A percentile compares a stretch with the other conserved stretches of the same genome.
Evolutionary conservation across 1,139 yeast species (phyloP).

Genomic region (Magnusiomyces ingens): DNA sequence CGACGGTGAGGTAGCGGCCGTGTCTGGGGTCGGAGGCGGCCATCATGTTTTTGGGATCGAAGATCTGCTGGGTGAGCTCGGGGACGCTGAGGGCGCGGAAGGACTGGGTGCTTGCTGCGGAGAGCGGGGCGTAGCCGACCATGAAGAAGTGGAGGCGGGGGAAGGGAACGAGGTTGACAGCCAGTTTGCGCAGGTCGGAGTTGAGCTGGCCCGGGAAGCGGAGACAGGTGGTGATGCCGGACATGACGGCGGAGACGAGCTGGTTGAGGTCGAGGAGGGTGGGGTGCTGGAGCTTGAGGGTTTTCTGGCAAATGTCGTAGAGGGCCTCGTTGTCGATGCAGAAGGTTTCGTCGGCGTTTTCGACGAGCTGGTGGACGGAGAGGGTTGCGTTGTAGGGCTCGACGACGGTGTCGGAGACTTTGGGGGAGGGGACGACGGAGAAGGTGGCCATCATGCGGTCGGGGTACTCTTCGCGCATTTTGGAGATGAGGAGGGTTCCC

Average conservation of each 20-base stretch:
- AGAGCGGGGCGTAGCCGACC: conserved; percentile 91
- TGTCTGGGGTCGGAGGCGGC: conserved; percentile 88
- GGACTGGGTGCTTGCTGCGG: conserved; percentile 63
- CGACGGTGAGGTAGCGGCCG: conserved; percentile 90
- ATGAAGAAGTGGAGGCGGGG: conserved; percentile 92
- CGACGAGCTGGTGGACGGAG: conserved; percentile 88
- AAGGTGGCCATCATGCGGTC: conserved; percentile 96
- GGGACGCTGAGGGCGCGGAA: conserved; percentile 83
- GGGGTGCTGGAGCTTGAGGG: conserved; percentile 75
- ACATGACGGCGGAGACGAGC: conserved; percentile 84
- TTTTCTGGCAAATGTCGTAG: conserved; percentile 79
- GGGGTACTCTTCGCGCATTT: conserved; percentile 81
- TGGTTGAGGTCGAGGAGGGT: conserved; percentile 69
- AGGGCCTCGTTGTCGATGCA: conserved; percentile 92
- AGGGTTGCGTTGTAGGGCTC: conserved; percentile 92
- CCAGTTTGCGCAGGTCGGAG: conserved; percentile 84
- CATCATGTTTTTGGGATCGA: conserved; percentile 90
- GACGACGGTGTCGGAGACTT: conserved; percentile 85
- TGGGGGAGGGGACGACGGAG: conserved; percentile 87
- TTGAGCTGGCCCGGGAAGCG: conserved; percentile 94
- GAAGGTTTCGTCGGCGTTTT: conserved; percentile 85
- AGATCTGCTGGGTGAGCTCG: conserved; percentile 88
- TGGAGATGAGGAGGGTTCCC: conserved; percentile 79
- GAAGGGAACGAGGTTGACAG: conserved; percentile 89
- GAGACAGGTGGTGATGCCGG: conserved; percentile 81